Evolutionary conservation across 2,329 filamentous ascomycete genomes (phyloP).

Genomic region (Cadophora gregata): DNA sequence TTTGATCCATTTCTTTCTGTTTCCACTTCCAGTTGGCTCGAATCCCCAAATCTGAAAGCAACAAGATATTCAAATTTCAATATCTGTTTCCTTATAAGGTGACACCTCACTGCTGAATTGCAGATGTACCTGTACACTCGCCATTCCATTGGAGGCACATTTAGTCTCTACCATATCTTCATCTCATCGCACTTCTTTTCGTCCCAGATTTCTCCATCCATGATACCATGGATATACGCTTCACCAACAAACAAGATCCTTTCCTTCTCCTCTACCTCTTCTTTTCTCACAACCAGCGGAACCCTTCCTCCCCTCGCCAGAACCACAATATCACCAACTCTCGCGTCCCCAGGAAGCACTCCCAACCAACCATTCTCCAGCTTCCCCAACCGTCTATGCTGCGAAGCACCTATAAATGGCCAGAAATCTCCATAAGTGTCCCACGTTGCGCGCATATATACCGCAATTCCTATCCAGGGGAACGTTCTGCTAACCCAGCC

Average conservation of each 20-base stretch:
- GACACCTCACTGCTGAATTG: no score
- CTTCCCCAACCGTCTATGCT: neutral
- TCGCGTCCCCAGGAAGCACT: neutral
- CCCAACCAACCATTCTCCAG: neutral
- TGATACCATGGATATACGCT: slow-evolving; percentile 1
- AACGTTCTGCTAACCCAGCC: neutral
- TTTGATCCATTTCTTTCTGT: no score
- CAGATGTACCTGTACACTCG: no score
- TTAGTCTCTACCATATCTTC: no score
- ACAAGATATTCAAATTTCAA: no score
- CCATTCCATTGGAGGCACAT: no score
- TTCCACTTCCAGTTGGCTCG: no score
- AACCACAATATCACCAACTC: neutral
- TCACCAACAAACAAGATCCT: neutral
- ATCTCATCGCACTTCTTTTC: no score
- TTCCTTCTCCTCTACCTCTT: no score
- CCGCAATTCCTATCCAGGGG: neutral
- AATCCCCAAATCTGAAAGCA: no score
- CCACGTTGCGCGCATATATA: neutral
- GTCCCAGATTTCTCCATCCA: slow-evolving; percentile 46
- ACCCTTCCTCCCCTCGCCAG: neutral
- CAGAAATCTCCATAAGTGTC: neutral
- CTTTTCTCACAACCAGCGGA: neutral
- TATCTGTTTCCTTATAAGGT: no score
- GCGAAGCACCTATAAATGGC: neutral